Conservation (phyloP, 768 basidiomycete species). For the Rubroboletus satanas region DNA sequence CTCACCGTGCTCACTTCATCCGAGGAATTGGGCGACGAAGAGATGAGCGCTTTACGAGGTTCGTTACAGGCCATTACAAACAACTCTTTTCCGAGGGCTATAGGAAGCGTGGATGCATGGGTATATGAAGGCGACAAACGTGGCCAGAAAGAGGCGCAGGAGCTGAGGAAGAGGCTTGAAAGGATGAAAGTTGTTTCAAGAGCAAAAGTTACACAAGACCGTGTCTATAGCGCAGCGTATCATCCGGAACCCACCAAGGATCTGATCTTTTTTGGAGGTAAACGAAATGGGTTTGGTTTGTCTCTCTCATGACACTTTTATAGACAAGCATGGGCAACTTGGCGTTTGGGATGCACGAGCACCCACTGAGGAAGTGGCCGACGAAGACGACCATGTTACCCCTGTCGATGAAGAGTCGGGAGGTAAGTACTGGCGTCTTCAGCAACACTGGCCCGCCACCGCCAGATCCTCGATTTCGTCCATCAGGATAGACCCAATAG, state of each 20-base stretch:
- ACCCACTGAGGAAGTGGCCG: slow-evolving; percentile 55
- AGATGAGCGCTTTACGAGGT: slow-evolving; percentile 43
- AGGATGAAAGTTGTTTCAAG: slow-evolving; percentile 64
- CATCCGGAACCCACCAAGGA: slow-evolving; percentile 80
- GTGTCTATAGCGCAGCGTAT: slow-evolving; percentile 75
- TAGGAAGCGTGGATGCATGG: slow-evolving; percentile 48
- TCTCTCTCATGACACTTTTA: slow-evolving; percentile 1
- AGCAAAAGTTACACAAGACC: slow-evolving; percentile 74
- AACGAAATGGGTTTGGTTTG: background rate
- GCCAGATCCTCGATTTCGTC: slow-evolving; percentile 76
- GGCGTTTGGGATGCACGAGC: slow-evolving; percentile 88
- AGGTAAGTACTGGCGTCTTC: slow-evolving; percentile 79
- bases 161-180: slow-evolving; percentile 52
- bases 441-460: slow-evolving; percentile 80
- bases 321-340: slow-evolving; percentile 79
- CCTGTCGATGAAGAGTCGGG: slow-evolving; percentile 44
- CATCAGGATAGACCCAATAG: slow-evolving; percentile 71
- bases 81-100: slow-evolving; percentile 35
- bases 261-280: slow-evolving; percentile 84
- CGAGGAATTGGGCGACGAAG: slow-evolving; percentile 45
- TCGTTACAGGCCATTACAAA: slow-evolving; percentile 42
- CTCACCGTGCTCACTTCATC: slow-evolving; percentile 48
- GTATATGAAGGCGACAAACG: slow-evolving; percentile 44
- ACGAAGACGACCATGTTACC: slow-evolving; percentile 56
- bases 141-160: slow-evolving; percentile 47